A percentile compares a stretch with the other conserved stretches of the same genome.
These are phyloP conservation scores for Fagopyrum esculentum DNA, from an alignment of 148 eudicot species.

Conservation along the genomic window DNA sequence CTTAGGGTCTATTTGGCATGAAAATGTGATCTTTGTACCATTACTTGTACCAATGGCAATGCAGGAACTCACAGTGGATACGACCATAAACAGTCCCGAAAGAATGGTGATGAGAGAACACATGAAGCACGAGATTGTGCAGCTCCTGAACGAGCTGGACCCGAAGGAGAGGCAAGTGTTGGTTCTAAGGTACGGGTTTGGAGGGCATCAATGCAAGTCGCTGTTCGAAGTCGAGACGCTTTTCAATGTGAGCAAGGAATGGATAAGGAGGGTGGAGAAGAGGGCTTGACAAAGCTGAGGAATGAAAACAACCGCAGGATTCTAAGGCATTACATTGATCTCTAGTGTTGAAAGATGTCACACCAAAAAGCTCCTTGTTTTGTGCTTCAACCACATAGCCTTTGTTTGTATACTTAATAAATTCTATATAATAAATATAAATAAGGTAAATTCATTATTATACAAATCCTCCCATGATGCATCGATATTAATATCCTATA, in stretches of 20 bases:
- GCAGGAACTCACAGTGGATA: conserved; percentile 70
- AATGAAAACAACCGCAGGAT: conserved; percentile 29
- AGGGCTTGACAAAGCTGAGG: conserved; percentile 57
- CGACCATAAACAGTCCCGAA: conserved; percentile 44
- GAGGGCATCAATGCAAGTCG: conserved; percentile 51
- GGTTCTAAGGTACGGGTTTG: conserved; percentile 57
- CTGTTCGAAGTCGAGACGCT: conserved; percentile 69
- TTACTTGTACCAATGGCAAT: not conserved
- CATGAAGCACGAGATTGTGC: conserved; percentile 41
- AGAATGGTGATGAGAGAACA: conserved; percentile 45
- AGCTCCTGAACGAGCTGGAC: conserved; percentile 42
- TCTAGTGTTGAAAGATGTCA: conserved; percentile 14
- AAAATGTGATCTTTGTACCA: not conserved
- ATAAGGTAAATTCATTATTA: not conserved
- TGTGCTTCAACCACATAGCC: not conserved
- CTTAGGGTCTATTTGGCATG: not conserved
- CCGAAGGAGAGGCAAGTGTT: conserved; percentile 55
- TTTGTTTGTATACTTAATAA: not conserved
- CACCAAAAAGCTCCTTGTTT: not conserved
- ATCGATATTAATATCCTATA: not conserved
- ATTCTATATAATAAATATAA: not conserved
- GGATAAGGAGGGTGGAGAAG: conserved; percentile 66
- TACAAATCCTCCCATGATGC: not conserved
- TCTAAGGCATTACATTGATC: conserved; percentile 45
- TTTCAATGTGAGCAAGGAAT: conserved; percentile 73